Conservation (phyloP, 176 grass and related monocot genomes). For the Poa annua region DNA sequence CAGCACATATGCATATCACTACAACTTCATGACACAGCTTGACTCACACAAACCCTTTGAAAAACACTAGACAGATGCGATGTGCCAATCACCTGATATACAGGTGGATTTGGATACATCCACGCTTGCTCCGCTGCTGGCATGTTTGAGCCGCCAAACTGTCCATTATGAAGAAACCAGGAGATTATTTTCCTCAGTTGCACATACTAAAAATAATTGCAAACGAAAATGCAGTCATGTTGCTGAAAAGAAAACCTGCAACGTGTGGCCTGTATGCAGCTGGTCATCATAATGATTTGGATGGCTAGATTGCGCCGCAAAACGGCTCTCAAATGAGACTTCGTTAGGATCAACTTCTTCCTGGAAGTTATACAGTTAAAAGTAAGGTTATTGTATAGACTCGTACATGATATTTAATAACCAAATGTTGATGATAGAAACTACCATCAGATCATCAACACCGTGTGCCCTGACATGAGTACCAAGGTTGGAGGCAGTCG, state of each 20-base stretch:
- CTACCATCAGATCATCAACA: slow-evolving; percentile 72
- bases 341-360: slow-evolving; percentile 82
- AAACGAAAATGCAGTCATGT: slow-evolving; percentile 26
- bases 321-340: slow-evolving; percentile 68
- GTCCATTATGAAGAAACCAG: slow-evolving; percentile 47
- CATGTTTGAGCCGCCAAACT: slow-evolving; percentile 66
- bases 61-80: slow-evolving; percentile 21
- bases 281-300: slow-evolving; percentile 61
- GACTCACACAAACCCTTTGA: background rate
- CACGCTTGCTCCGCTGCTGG: slow-evolving; percentile 59
- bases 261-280: slow-evolving; percentile 48
- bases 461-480: slow-evolving; percentile 63
- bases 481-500: slow-evolving; percentile 70
- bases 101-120: slow-evolving; percentile 55
- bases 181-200: slow-evolving; percentile 27
- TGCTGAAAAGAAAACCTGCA: slow-evolving; percentile 60
- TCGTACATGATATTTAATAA: background rate
- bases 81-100: slow-evolving; percentile 51
- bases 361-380: slow-evolving; percentile 44
- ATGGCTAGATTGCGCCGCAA: slow-evolving; percentile 56
- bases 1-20: slow-evolving; percentile 7
- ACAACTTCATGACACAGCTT: slow-evolving; percentile 14
- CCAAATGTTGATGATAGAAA: slow-evolving; percentile 19
- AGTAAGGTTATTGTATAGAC: slow-evolving; percentile 19
- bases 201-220: slow-evolving; percentile 2